Conservation (phyloP, 1,139 yeast genomes). For the Kodamaea arcana region DNA sequence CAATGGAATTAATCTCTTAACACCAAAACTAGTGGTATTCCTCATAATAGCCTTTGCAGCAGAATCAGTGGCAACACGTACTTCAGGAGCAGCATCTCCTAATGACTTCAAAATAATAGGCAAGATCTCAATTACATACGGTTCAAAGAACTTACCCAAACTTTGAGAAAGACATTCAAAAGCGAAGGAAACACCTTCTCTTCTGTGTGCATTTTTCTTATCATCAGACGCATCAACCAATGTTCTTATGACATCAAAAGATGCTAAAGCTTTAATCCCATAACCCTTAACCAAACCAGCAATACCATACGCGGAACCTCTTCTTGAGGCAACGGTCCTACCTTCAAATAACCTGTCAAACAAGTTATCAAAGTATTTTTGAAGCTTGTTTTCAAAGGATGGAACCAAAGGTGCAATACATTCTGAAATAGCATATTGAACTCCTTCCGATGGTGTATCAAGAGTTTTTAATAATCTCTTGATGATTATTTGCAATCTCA, state of each 20-base stretch:
- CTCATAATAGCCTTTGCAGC: slow-evolving; percentile 91
- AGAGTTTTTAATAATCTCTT: slow-evolving; percentile 69
- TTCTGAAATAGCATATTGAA: slow-evolving; percentile 80
- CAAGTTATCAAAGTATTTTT: slow-evolving; percentile 52
- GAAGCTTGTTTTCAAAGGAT: slow-evolving; percentile 47
- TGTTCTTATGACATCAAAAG: slow-evolving; percentile 70
- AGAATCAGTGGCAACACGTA: slow-evolving; percentile 81
- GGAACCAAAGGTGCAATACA: slow-evolving; percentile 81
- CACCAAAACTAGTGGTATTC: slow-evolving; percentile 87
- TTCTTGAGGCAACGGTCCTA: slow-evolving; percentile 53
- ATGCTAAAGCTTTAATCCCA: slow-evolving; percentile 74
- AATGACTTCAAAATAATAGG: slow-evolving; percentile 76
- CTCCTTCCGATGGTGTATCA: slow-evolving; percentile 84
- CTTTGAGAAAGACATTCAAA: slow-evolving; percentile 79
- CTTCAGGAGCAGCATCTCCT: slow-evolving; percentile 84
- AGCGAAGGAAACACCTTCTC: slow-evolving; percentile 88
- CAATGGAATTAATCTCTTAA: slow-evolving; percentile 84
- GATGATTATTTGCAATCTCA: slow-evolving; percentile 61
- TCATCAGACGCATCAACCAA: slow-evolving; percentile 88
- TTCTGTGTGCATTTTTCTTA: slow-evolving; percentile 63
- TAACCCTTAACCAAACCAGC: slow-evolving; percentile 90
- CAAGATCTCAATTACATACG: slow-evolving; percentile 83
- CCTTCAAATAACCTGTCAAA: slow-evolving; percentile 56
- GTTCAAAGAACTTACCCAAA: slow-evolving; percentile 79
- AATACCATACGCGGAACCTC: slow-evolving; percentile 96